Conservation (phyloP, 2,329 filamentous ascomycete genomes). For the Ambrosiella cleistominuta region DNA sequence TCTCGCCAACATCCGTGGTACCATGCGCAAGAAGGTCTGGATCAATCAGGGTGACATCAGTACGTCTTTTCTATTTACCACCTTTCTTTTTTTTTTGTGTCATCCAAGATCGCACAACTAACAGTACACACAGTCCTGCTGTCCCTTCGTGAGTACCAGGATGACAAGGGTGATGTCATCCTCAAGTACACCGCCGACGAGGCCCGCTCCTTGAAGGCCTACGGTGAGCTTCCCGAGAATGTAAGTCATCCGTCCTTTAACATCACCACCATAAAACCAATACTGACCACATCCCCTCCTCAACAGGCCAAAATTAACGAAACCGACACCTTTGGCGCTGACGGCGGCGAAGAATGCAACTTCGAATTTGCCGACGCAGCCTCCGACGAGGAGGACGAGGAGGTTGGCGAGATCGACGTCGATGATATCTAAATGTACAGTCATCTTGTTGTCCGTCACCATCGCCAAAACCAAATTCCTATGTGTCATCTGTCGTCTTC, state of each 20-base stretch:
- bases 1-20: conserved; percentile 30
- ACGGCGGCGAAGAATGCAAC: conserved; percentile 86
- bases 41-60: conserved; percentile 92
- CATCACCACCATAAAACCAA: neutral
- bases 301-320: conserved; percentile 89
- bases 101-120: neutral
- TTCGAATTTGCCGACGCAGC: conserved; percentile 98
- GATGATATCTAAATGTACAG: conserved; percentile 63
- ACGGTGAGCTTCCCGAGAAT: conserved; percentile 89
- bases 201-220: conserved; percentile 85
- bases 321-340: conserved; percentile 83
- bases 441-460: neutral
- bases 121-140: conserved; percentile 41
- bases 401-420: conserved; percentile 69
- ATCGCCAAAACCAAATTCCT: neutral
- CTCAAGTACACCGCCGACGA: conserved; percentile 94
- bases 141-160: conserved; percentile 80
- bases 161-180: conserved; percentile 92
- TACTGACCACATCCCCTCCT: neutral
- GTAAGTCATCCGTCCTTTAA: conserved; percentile 2
- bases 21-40: conserved; percentile 93
- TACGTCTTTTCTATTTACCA: neutral
- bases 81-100: neutral
- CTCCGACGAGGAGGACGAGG: conserved; percentile 35
- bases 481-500: conserved; percentile 12